phyloP scores from a whole-genome alignment of 306 rosid species.

The Ochetophila trinervis region DNA sequence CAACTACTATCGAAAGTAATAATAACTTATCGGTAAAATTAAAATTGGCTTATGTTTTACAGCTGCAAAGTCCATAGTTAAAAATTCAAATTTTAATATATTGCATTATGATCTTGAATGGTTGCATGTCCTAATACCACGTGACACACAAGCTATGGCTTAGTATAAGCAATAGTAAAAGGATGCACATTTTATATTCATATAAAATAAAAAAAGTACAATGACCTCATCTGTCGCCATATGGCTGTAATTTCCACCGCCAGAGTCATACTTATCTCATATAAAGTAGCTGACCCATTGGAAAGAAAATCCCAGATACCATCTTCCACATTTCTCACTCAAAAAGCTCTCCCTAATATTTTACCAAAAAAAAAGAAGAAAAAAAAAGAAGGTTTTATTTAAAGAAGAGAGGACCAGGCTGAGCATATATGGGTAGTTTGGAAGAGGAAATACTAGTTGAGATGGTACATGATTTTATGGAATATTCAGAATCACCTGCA shows the following conservation, averaged over 20 bases:
- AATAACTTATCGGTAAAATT: too few relatives aligned
- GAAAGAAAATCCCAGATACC: neutral
- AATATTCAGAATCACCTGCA: conserved; percentile 46
- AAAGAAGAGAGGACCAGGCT: too few relatives aligned
- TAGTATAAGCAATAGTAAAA: too few relatives aligned
- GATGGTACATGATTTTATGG: conserved; percentile 76
- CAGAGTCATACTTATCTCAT: neutral
- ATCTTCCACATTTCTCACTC: neutral
- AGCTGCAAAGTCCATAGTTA: too few relatives aligned
- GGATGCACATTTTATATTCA: too few relatives aligned
- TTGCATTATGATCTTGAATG: too few relatives aligned
- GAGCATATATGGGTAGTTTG: conserved; percentile 44
- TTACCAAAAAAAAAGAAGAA: neutral
- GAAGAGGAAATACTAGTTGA: conserved; percentile 55
- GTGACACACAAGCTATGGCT: too few relatives aligned
- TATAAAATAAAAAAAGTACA: neutral
- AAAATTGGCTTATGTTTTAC: too few relatives aligned
- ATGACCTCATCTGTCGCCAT: conserved; percentile 35
- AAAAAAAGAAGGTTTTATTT: too few relatives aligned
- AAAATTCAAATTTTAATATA: too few relatives aligned
- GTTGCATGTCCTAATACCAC: too few relatives aligned
- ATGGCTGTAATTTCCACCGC: conserved; percentile 36
- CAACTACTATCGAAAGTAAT: too few relatives aligned
- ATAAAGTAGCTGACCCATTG: conserved; percentile 4
- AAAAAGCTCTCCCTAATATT: neutral